Conservation (phyloP, 2,329 filamentous ascomycete genomes). For the Paramyrothecium roridum region DNA sequence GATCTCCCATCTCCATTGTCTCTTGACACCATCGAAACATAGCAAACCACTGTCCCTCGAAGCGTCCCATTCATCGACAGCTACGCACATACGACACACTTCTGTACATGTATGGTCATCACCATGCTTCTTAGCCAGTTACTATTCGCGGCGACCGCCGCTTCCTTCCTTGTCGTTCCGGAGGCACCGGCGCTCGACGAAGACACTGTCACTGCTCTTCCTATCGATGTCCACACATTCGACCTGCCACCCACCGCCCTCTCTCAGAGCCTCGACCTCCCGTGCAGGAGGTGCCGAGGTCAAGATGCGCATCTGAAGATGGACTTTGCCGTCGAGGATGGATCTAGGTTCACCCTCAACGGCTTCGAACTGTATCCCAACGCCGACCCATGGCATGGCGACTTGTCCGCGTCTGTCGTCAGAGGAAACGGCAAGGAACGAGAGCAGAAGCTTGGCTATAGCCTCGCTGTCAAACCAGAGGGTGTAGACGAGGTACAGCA, state of each 20-base stretch:
- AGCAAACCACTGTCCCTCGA: not conserved
- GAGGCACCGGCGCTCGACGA: constrained; percentile 37
- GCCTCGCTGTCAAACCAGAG: constrained; percentile 37
- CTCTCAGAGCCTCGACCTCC: constrained; percentile 40
- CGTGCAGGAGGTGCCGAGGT: constrained; percentile 53
- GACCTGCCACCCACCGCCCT: constrained; percentile 29
- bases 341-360: constrained; percentile 53
- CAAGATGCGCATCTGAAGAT: constrained; percentile 45
- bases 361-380: constrained; percentile 58
- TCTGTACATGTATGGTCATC: not conserved
- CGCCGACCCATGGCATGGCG: constrained; percentile 40
- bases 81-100: not conserved
- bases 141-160: constrained; percentile 27
- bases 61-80: not conserved
- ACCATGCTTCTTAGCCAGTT: constrained; percentile 30
- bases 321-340: constrained; percentile 49
- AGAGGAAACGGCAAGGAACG: constrained; percentile 32
- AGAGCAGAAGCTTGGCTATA: constrained; percentile 45
- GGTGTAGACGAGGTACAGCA: constrained; percentile 48
- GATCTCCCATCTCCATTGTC: not conserved
- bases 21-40: not conserved
- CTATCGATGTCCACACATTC: constrained; percentile 30
- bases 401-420: constrained; percentile 43
- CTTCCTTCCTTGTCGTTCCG: constrained; percentile 54
- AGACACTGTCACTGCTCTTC: constrained; percentile 37